Percentiles rank a stretch among this genome's conserved stretches.
These are phyloP conservation scores for Aspergillus heteromorphus DNA, from an alignment of 495 filamentous ascomycete species.

Conservation along the genomic window DNA sequence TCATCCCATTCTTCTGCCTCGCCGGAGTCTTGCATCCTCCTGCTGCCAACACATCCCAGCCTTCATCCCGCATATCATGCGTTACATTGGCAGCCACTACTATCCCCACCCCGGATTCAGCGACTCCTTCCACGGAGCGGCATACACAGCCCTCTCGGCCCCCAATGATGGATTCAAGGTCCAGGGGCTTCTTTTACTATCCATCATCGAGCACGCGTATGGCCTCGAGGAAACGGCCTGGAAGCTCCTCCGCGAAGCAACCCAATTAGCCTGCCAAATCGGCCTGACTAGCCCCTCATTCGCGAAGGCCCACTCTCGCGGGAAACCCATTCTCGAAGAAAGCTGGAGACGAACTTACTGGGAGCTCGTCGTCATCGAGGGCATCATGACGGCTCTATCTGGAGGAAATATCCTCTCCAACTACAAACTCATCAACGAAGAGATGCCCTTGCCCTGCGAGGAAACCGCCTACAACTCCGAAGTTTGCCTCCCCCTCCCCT, in stretches of 20 bases:
- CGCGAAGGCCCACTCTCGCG: constrained; percentile 24
- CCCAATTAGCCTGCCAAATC: constrained; percentile 59
- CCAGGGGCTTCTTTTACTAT: constrained; percentile 64
- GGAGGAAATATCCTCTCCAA: constrained; percentile 21
- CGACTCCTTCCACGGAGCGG: constrained; percentile 51
- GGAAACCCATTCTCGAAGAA: constrained; percentile 54
- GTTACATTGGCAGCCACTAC: constrained; percentile 58
- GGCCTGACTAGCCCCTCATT: constrained; percentile 57
- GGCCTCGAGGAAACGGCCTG: constrained; percentile 55
- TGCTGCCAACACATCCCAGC: constrained; percentile 16
- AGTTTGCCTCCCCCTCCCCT: neutral
- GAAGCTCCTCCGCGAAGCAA: constrained; percentile 55
- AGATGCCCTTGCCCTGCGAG: constrained; percentile 23
- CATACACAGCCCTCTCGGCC: constrained; percentile 48
- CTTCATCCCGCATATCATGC: constrained; percentile 54
- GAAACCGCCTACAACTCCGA: constrained; percentile 7
- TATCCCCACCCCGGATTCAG: constrained; percentile 19
- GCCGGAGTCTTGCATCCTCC: constrained; percentile 43
- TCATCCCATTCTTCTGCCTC: constrained; percentile 61
- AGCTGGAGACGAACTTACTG: constrained; percentile 80
- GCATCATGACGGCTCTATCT: constrained; percentile 28
- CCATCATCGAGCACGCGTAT: constrained; percentile 62
- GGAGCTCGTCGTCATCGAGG: constrained; percentile 71
- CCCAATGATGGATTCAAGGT: constrained; percentile 60
- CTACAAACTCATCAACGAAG: constrained; percentile 26